phyloP scores from a whole-genome alignment of 129 eudicot species.

The Centaurea solstitialis region DNA sequence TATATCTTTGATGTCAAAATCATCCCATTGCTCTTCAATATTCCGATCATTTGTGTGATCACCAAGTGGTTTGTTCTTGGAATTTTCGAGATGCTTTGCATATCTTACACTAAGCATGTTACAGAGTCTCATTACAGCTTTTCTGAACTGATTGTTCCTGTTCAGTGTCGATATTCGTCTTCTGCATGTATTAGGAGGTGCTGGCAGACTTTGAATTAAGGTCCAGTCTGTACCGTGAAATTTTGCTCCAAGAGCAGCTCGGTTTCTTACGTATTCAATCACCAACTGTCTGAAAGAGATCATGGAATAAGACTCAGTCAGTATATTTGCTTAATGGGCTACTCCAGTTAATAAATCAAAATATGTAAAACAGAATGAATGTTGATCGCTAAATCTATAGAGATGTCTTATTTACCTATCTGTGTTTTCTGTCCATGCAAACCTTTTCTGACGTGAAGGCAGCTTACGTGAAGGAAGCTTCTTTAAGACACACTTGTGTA shows the following conservation, averaged over 20 bases:
- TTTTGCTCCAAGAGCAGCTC: conserved; percentile 78
- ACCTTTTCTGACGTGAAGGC: conserved; percentile 51
- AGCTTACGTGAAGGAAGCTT: conserved; percentile 35
- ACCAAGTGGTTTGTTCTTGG: conserved; percentile 40
- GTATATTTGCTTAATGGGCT: not conserved
- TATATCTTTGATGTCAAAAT: conserved; percentile 60
- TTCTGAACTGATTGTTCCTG: conserved; percentile 50
- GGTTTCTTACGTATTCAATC: conserved; percentile 70
- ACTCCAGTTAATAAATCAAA: conserved; percentile 9
- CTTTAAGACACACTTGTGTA: conserved; percentile 43
- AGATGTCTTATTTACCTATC: conserved; percentile 57
- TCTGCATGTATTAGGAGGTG: conserved; percentile 68
- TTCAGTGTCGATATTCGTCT: conserved; percentile 68
- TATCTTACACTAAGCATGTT: conserved; percentile 67
- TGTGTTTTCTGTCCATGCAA: conserved; percentile 72
- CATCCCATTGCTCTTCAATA: conserved; percentile 58
- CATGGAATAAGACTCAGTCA: not conserved
- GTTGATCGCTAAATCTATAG: not conserved
- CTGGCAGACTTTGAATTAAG: conserved; percentile 66
- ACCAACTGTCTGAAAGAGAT: conserved; percentile 64
- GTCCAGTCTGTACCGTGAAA: conserved; percentile 74
- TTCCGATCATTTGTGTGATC: conserved; percentile 29
- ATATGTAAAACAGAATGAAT: not conserved
- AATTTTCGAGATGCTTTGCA: conserved; percentile 52
- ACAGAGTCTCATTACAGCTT: conserved; percentile 69